Percentiles rank a stretch among this genome's conserved stretches.
Conservation (phyloP, 495 filamentous ascomycete species). For the Neurospora sp. region DNA sequence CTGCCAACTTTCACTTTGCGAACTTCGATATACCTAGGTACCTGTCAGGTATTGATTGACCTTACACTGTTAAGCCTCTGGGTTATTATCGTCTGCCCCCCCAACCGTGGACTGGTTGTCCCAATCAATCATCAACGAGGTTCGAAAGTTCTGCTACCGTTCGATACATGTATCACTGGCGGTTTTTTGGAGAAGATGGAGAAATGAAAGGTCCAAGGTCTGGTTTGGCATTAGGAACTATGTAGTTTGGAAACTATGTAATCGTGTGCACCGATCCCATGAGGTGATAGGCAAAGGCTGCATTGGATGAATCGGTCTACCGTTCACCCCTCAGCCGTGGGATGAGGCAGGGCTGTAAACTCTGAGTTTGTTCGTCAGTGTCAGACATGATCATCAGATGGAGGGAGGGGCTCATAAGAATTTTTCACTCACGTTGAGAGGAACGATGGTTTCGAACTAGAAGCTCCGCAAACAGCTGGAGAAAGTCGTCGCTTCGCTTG, state of each 20-base stretch:
- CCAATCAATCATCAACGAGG: too few relatives aligned
- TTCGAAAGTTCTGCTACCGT: not conserved
- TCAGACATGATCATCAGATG: not conserved
- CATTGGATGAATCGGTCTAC: not conserved
- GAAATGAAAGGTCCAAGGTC: not conserved
- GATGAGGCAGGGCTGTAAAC: not conserved
- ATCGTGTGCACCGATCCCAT: not conserved
- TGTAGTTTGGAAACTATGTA: not conserved
- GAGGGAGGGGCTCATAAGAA: not conserved
- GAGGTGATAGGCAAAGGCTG: not conserved
- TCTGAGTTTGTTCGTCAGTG: not conserved
- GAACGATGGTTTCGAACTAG: not conserved
- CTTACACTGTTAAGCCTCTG: too few relatives aligned
- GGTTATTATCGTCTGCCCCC: too few relatives aligned
- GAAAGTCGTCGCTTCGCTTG: slow-evolving; percentile 8
- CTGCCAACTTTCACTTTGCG: too few relatives aligned
- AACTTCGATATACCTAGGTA: too few relatives aligned
- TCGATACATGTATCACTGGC: not conserved
- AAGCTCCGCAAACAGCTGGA: not conserved
- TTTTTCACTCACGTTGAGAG: not conserved
- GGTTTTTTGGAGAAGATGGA: not conserved
- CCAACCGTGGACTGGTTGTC: too few relatives aligned
- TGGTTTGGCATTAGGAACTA: not conserved
- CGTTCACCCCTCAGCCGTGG: not conserved
- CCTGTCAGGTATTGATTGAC: too few relatives aligned